Evolutionary conservation across 2,329 filamentous ascomycete species (phyloP).

Genomic region (Penicillium oxalicum): DNA sequence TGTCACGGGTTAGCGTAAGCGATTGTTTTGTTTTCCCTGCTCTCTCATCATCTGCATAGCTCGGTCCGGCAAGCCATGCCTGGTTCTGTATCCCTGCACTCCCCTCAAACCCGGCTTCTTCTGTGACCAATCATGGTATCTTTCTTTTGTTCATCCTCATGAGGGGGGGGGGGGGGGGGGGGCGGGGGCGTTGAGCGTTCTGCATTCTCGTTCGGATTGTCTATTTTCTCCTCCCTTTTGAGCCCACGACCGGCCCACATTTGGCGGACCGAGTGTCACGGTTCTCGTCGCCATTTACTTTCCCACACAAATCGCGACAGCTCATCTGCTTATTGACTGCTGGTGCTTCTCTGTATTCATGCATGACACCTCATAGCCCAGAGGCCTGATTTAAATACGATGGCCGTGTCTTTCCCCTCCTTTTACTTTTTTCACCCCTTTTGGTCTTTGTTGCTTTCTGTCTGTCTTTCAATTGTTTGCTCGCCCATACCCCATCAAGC

Average conservation of each 20-base stretch:
- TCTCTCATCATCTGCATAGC: conserved; percentile 16
- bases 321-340: too few species aligned
- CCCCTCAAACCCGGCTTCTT: conserved; percentile 12
- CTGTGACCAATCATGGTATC: conserved; percentile 12
- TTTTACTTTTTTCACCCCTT: neutral
- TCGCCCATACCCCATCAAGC: conserved; percentile 5
- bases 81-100: conserved; percentile 15
- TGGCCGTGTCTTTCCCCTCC: conserved; percentile 4
- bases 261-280: too few species aligned
- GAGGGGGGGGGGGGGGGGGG: conserved; percentile 20
- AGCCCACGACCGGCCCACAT: neutral
- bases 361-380: too few species aligned
- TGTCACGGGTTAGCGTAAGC: conserved; percentile 27
- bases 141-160: conserved; percentile 14
- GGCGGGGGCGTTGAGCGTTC: conserved; percentile 24
- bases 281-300: too few species aligned
- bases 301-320: too few species aligned
- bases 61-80: conserved; percentile 11
- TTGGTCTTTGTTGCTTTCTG: neutral
- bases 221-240: neutral
- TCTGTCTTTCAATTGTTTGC: conserved; percentile 1
- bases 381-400: too few species aligned
- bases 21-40: conserved; percentile 3
- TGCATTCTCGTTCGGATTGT: conserved; percentile 12
- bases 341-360: too few species aligned